These are phyloP conservation scores for Colletotrichum melonis DNA, from an alignment of 2,329 filamentous ascomycete species.

Conservation along the genomic window DNA sequence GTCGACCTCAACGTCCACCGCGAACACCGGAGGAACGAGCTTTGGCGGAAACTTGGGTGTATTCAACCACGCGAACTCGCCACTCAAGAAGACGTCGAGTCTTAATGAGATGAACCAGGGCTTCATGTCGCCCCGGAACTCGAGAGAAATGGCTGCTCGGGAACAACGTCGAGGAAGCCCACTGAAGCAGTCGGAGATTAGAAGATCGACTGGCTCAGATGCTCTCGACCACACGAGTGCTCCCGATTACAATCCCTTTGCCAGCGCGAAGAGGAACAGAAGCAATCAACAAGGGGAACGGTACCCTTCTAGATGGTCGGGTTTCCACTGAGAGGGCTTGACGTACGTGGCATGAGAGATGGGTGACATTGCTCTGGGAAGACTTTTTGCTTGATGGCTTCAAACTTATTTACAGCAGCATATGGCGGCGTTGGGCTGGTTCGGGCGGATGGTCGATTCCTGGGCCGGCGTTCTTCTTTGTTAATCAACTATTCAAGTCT, in stretches of 20 bases:
- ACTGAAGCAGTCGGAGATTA: constrained; percentile 49
- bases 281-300: constrained; percentile 50
- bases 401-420: constrained; percentile 21
- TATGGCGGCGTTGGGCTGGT: constrained; percentile 25
- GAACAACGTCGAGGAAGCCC: constrained; percentile 61
- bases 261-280: constrained; percentile 48
- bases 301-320: constrained; percentile 47
- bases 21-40: constrained; percentile 40
- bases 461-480: constrained; percentile 16
- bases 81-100: constrained; percentile 80
- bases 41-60: constrained; percentile 83
- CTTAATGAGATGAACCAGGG: constrained; percentile 65
- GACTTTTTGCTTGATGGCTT: constrained; percentile 6
- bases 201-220: constrained; percentile 38
- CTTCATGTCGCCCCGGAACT: constrained; percentile 65
- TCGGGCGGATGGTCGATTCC: constrained; percentile 5
- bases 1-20: constrained; percentile 41
- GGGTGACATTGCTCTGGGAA: constrained; percentile 7
- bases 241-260: constrained; percentile 50
- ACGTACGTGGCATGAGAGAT: not conserved
- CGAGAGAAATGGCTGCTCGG: constrained; percentile 69
- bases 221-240: constrained; percentile 31
- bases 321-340: constrained; percentile 34
- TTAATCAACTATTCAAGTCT: not conserved
- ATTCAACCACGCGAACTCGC: constrained; percentile 83